These are phyloP conservation scores for Hortiboletus flavorubellus DNA, from an alignment of 768 basidiomycete species.

Conservation along the genomic window DNA sequence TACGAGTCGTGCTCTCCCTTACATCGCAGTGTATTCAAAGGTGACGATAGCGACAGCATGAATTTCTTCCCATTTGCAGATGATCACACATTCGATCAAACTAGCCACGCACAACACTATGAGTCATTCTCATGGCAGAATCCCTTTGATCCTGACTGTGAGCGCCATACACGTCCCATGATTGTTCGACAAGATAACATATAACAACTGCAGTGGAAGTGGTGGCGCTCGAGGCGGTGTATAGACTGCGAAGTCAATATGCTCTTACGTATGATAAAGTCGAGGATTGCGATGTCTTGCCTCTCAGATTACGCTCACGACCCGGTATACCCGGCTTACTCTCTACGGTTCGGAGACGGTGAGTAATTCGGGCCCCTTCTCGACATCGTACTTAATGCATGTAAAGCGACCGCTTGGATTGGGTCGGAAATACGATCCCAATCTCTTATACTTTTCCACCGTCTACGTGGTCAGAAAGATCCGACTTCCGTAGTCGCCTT, in stretches of 20 bases:
- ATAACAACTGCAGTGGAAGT: slow-evolving; percentile 40
- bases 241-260: slow-evolving; percentile 39
- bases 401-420: slow-evolving; percentile 32
- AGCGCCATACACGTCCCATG: slow-evolving; percentile 12
- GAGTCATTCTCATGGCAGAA: slow-evolving; percentile 50
- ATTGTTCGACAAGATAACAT: slow-evolving; percentile 19
- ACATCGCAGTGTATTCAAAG: slow-evolving; percentile 44
- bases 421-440: slow-evolving; percentile 28
- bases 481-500: slow-evolving; percentile 28
- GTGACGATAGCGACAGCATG: slow-evolving; percentile 57
- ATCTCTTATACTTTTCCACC: slow-evolving; percentile 11
- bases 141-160: slow-evolving; percentile 40
- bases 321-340: slow-evolving; percentile 28
- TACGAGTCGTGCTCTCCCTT: slow-evolving; percentile 61
- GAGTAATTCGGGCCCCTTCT: slow-evolving; percentile 22
- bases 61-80: slow-evolving; percentile 63
- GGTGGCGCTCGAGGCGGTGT: slow-evolving; percentile 46
- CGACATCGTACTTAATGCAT: slow-evolving; percentile 2
- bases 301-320: slow-evolving; percentile 32
- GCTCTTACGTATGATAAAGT: slow-evolving; percentile 42
- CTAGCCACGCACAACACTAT: slow-evolving; percentile 41
- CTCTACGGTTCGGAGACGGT: slow-evolving; percentile 21
- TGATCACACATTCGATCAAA: slow-evolving; percentile 49
- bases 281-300: slow-evolving; percentile 47
- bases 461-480: slow-evolving; percentile 5